Evolutionary conservation across 2,329 filamentous ascomycete species (phyloP).

Genomic region (Volutella citrinella): DNA sequence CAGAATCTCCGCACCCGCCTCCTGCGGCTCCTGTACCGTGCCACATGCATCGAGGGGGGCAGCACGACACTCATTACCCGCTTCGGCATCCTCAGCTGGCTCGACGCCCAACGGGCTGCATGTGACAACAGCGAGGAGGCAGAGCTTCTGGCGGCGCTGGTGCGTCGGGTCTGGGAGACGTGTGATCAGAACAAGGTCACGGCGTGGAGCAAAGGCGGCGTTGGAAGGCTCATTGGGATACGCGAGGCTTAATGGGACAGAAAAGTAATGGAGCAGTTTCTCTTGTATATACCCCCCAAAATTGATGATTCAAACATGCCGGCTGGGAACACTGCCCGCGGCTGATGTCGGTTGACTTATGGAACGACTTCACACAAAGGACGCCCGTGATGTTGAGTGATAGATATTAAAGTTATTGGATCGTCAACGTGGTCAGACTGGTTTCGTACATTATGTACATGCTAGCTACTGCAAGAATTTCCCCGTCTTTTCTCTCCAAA

Average conservation of each 20-base stretch:
- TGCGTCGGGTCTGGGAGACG: constrained; percentile 57
- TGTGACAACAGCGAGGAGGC: constrained; percentile 41
- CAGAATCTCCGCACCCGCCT: constrained; percentile 58
- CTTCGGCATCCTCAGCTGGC: constrained; percentile 72
- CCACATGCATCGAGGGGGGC: constrained; percentile 65
- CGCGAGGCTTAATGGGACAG: no score
- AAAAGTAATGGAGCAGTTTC: no score
- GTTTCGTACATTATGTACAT: no score
- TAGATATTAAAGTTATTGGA: no score
- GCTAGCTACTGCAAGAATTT: no score
- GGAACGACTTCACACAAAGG: no score
- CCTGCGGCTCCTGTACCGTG: constrained; percentile 62
- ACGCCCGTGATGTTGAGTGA: no score
- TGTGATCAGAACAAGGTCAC: constrained; percentile 65
- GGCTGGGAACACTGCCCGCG: no score
- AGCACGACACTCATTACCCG: constrained; percentile 79
- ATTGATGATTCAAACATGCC: no score
- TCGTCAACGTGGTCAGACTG: no score
- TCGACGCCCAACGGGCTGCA: constrained; percentile 57
- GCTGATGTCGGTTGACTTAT: no score
- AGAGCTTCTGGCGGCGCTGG: constrained; percentile 52
- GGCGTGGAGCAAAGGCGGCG: constrained; percentile 61
- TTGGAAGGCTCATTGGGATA: constrained; percentile 26
- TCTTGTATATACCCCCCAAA: no score
- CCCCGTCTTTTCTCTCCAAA: not conserved